Evolutionary conservation across 805 yeast genomes (phyloP).

Genomic region (Candida xiaguanensis): DNA sequence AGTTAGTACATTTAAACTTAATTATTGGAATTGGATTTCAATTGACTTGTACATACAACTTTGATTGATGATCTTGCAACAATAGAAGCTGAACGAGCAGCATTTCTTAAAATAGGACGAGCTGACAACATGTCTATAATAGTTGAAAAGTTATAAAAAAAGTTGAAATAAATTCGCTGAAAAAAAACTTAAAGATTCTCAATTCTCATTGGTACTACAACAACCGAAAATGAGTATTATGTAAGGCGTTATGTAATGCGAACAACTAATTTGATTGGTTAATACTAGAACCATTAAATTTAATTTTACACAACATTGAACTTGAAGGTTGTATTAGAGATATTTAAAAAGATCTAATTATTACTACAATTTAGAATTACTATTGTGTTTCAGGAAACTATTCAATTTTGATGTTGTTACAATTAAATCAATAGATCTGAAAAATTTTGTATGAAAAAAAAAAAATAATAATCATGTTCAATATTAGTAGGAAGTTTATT

Average conservation of each 20-base stretch:
- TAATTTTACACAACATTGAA: neutral
- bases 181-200: conserved; percentile 8
- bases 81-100: conserved; percentile 70
- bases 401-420: too few species aligned
- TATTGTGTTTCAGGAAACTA: too few species aligned
- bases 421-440: too few species aligned
- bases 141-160: conserved; percentile 6
- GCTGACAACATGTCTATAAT: conserved; percentile 62
- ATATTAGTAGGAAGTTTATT: neutral
- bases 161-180: conserved; percentile 1
- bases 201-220: conserved; percentile 7
- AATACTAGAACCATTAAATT: neutral
- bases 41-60: conserved; percentile 25
- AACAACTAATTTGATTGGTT: neutral
- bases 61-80: conserved; percentile 29
- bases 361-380: too few species aligned
- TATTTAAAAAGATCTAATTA: neutral
- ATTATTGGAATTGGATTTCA: neutral
- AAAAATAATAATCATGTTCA: conserved; percentile 1
- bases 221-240: conserved; percentile 1
- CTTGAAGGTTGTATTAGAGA: neutral
- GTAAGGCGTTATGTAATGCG: neutral
- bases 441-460: neutral
- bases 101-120: conserved; percentile 83
- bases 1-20: conserved; percentile 26